phyloP scores from a whole-genome alignment of 2,329 filamentous ascomycete species.

The Ceratocystis albifundus region DNA sequence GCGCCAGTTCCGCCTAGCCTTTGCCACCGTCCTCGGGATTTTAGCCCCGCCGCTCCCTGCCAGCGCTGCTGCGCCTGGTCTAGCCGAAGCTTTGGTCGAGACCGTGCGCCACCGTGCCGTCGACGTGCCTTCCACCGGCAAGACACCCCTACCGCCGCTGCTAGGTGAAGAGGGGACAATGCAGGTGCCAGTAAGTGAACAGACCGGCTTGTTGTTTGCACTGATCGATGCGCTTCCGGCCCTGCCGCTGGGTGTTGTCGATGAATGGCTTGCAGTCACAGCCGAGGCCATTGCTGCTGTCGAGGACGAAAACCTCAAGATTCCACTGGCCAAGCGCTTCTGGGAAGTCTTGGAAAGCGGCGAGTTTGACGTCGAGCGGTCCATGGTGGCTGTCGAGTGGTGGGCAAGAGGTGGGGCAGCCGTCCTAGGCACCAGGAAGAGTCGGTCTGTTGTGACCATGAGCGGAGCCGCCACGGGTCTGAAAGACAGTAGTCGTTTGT shows the following conservation, averaged over 20 bases:
- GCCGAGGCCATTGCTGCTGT: slow-evolving; percentile 57
- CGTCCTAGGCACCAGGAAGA: slow-evolving; percentile 30
- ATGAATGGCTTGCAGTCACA: slow-evolving; percentile 68
- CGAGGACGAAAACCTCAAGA: slow-evolving; percentile 48
- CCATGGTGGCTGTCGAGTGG: slow-evolving; percentile 70
- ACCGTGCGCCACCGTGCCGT: slow-evolving; percentile 57
- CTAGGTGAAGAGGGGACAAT: slow-evolving; percentile 25
- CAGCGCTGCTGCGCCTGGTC: slow-evolving; percentile 57
- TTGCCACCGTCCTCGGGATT: slow-evolving; percentile 73
- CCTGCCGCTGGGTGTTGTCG: slow-evolving; percentile 55
- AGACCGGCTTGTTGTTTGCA: slow-evolving; percentile 63
- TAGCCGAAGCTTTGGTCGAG: slow-evolving; percentile 73
- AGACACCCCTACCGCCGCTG: slow-evolving; percentile 31
- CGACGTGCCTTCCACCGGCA: slow-evolving; percentile 40
- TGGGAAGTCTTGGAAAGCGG: slow-evolving; percentile 69
- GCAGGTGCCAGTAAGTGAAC: slow-evolving; percentile 50
- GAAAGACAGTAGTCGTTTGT: slow-evolving; percentile 19
- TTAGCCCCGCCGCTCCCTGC: slow-evolving; percentile 69
- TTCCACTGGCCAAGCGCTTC: slow-evolving; percentile 57
- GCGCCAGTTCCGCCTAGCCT: slow-evolving; percentile 78
- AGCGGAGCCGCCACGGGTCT: slow-evolving; percentile 36
- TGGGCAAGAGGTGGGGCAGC: slow-evolving; percentile 54
- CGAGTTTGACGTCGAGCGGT: slow-evolving; percentile 80
- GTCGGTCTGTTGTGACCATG: slow-evolving; percentile 35
- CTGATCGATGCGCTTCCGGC: slow-evolving; percentile 69